Evolutionary conservation across 208 protist species (phyloP), one percentile per base, ranked within the genome.

Genomic region (Acanthamoeba triangularis): DNA sequence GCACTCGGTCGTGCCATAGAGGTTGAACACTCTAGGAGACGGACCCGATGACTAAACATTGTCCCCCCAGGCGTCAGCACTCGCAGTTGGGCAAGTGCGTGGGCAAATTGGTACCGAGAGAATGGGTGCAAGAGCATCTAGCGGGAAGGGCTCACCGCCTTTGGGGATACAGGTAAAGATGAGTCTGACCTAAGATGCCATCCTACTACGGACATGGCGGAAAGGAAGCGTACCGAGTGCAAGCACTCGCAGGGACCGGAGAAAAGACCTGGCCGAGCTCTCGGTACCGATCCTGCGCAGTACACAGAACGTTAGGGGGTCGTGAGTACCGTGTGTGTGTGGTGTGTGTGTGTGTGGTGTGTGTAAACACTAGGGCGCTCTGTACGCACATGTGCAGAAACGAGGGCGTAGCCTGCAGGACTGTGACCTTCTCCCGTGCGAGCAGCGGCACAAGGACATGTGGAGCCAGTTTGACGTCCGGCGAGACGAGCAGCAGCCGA

Each of bases 1-100:
- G 20, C 78, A 87, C 49, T 87, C 78, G 25, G 78, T 87, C 14
- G 78, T 87, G 16, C 78, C 78, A 28, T 87, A 87, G 25, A 87
- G 49, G 30, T 87, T 87, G 78, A 59, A 87, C 11, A 87, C 13
- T 30, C 78, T 14, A 3, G 44, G 78, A 7, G 14, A 11, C 8
- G 28, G 47, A 61, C 8, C 4, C 7, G 3, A 56, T n/a, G 74
- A 41, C 16, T 5, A 49, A n/a, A n/a, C n/a, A n/a, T n/a, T n/a
- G n/a, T n/a, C n/a, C n/a, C n/a, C n/a, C n/a, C n/a, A n/a, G n/a
- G n/a, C n/a, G n/a, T n/a, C n/a, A n/a, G n/a, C n/a, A n/a, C n/a
- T n/a, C n/a, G n/a, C n/a, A n/a, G n/a, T n/a, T n/a, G n/a, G n/a
- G n/a, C n/a, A n/a, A n/a, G n/a, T n/a, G n/a, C n/a, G n/a, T n/a